A percentile compares a stretch with the other conserved stretches of the same genome.
These are phyloP conservation scores for Forsythia suspensa DNA, from an alignment of 257 asterid species.

Conservation along the genomic window DNA sequence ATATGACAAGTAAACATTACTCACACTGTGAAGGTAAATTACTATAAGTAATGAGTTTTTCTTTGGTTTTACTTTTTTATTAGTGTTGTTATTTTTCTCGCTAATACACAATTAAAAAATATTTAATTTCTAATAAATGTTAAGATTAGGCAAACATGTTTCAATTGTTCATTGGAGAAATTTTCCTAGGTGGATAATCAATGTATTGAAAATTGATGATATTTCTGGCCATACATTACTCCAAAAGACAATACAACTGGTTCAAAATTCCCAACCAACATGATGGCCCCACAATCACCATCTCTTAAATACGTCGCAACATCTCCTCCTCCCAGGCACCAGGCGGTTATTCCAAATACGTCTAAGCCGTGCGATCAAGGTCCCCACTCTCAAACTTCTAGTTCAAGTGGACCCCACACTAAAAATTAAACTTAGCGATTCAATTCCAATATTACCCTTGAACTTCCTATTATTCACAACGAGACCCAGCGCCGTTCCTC, in stretches of 20 bases:
- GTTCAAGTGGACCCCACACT: not conserved
- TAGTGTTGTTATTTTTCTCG: no score
- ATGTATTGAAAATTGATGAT: not conserved
- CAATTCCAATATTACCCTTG: not conserved
- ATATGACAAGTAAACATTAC: no score
- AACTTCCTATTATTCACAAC: not conserved
- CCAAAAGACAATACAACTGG: conserved; percentile 23
- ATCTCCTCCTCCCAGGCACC: not conserved
- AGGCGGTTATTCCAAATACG: not conserved
- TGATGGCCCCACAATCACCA: not conserved
- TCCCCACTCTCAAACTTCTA: not conserved
- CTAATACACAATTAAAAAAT: no score
- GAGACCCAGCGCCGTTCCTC: not conserved
- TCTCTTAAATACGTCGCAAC: not conserved
- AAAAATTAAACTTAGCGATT: not conserved
- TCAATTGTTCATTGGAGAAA: no score
- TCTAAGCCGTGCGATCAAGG: not conserved
- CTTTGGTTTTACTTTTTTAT: no score
- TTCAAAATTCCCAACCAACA: not conserved
- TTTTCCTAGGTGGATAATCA: not conserved
- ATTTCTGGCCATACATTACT: conserved; percentile 21
- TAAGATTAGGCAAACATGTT: no score
- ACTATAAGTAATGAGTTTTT: no score
- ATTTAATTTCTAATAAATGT: no score
- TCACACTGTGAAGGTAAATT: no score